Conservation (phyloP, 75 land plant genomes). For the Cryptomeria japonica region DNA sequence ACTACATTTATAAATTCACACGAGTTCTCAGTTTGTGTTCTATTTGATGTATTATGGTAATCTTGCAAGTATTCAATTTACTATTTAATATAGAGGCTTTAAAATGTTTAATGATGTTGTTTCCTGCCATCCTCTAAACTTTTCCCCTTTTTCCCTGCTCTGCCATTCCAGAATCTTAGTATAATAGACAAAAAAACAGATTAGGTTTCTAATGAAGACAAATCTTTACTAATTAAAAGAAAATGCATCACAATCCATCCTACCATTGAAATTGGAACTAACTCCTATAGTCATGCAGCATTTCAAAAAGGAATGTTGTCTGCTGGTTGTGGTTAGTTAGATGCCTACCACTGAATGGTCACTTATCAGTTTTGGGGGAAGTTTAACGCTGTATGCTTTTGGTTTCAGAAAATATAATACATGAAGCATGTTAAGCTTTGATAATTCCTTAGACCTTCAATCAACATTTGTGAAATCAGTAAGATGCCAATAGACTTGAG, state of each 20-base stretch:
- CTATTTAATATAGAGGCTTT: not conserved
- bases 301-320: not conserved
- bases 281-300: not conserved
- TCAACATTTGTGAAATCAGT: not conserved
- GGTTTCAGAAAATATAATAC: no score
- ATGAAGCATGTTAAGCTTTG: not conserved
- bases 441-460: not conserved
- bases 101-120: not conserved
- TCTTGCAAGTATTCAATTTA: not conserved
- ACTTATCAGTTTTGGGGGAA: not conserved
- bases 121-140: not conserved
- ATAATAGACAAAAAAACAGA: not conserved
- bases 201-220: not conserved
- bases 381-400: not conserved
- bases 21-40: not conserved
- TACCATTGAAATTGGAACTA: not conserved
- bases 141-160: not conserved
- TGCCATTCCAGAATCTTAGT: not conserved
- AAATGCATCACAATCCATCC: not conserved
- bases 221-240: not conserved
- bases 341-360: not conserved
- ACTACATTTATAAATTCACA: not conserved
- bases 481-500: not conserved
- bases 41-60: not conserved
- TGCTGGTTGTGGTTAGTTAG: not conserved